Evolutionary conservation across 495 filamentous ascomycete species (phyloP).

Genomic region (Pyronema omphalodes): DNA sequence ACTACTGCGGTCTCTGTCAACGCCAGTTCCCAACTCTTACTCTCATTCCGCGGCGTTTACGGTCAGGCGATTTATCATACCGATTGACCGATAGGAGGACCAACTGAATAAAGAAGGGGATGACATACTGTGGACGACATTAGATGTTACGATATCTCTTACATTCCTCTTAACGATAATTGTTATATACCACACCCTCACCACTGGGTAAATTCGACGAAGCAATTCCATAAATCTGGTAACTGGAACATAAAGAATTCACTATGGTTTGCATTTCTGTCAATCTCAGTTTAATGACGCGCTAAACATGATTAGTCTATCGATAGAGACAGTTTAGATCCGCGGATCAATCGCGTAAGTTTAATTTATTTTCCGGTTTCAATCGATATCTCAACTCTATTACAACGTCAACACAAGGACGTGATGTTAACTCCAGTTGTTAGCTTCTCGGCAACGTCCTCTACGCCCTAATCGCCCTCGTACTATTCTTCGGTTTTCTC

Average conservation of each 20-base stretch:
- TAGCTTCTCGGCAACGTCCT: neutral
- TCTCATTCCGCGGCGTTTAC: neutral
- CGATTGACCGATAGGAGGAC: neutral
- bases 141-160: neutral
- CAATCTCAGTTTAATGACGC: neutral
- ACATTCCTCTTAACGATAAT: neutral
- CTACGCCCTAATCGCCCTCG: neutral
- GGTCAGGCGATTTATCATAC: neutral
- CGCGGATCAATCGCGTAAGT: neutral
- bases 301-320: neutral
- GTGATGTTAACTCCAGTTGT: neutral
- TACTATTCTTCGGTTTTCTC: neutral
- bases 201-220: neutral
- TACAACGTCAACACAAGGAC: neutral
- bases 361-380: neutral
- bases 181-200: neutral
- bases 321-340: neutral
- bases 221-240: too few relatives aligned
- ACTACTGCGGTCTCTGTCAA: neutral
- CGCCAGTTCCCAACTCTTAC: neutral
- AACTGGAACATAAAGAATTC: neutral
- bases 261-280: neutral
- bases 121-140: neutral
- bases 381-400: neutral
- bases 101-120: neutral